Conservation (phyloP, 768 basidiomycete genomes). For the Astraeus odoratus region DNA sequence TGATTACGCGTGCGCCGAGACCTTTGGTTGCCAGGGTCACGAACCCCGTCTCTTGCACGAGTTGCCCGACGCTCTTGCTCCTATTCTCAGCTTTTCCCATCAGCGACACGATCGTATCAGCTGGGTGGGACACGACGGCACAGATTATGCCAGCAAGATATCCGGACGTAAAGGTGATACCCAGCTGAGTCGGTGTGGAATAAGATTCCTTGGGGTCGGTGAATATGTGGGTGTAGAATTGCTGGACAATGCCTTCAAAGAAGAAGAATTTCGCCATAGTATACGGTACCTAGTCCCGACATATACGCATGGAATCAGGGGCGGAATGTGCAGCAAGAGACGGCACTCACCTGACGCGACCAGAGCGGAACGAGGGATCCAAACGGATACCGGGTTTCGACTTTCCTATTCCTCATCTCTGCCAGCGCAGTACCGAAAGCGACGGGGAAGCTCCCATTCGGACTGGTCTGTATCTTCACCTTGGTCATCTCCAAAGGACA, state of each 20-base stretch:
- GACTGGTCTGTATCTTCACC: slow-evolving; percentile 83
- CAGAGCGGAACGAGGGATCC: slow-evolving; percentile 81
- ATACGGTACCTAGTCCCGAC: slow-evolving; percentile 71
- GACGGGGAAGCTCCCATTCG: slow-evolving; percentile 69
- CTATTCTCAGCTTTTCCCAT: slow-evolving; percentile 87
- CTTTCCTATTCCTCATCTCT: slow-evolving; percentile 62
- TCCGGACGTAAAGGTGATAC: slow-evolving; percentile 85
- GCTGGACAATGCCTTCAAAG: slow-evolving; percentile 81
- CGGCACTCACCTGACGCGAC: slow-evolving; percentile 69
- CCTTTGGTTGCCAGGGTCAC: slow-evolving; percentile 70
- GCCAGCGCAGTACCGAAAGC: slow-evolving; percentile 62
- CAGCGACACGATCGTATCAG: slow-evolving; percentile 87
- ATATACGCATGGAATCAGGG: not conserved
- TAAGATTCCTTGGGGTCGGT: slow-evolving; percentile 71
- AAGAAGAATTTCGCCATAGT: slow-evolving; percentile 99
- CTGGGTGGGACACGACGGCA: slow-evolving; percentile 94
- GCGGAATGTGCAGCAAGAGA: not conserved
- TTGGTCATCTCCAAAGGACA: slow-evolving; percentile 94
- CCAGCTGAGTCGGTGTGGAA: slow-evolving; percentile 78
- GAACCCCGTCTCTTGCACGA: slow-evolving; percentile 66
- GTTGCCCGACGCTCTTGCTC: slow-evolving; percentile 68
- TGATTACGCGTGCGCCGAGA: slow-evolving; percentile 79
- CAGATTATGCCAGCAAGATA: slow-evolving; percentile 95
- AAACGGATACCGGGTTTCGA: slow-evolving; percentile 78
- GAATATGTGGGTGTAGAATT: slow-evolving; percentile 88